A percentile compares a stretch with the other conserved stretches of the same genome.
These are phyloP conservation scores for Closterium sp. DNA, from an alignment of 139 green algal genomes.

Conservation along the genomic window DNA sequence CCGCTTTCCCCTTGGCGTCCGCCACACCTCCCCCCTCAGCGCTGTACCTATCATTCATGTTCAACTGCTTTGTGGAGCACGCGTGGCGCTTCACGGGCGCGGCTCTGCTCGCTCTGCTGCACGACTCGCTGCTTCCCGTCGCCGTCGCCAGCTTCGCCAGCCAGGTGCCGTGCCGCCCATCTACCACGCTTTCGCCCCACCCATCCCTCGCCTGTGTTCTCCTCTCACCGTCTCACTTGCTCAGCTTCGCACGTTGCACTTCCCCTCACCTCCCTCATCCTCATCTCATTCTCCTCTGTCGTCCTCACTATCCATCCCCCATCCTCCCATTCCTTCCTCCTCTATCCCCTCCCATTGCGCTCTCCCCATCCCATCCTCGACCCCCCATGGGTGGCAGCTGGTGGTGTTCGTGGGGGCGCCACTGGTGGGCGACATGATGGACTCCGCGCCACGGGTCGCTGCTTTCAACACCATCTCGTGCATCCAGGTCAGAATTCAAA, in stretches of 20 bases:
- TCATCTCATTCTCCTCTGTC: no score
- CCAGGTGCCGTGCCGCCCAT: conserved; percentile 30
- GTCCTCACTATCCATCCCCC: no score
- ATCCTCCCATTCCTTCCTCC: no score
- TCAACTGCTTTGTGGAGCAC: conserved; percentile 27
- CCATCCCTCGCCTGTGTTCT: no score
- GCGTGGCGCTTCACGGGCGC: conserved; percentile 27
- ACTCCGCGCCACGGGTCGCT: conserved; percentile 1
- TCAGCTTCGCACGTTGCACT: no score
- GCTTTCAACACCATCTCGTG: conserved; percentile 26
- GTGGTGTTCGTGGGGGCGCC: not conserved
- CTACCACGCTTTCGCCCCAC: not conserved
- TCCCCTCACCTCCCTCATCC: no score
- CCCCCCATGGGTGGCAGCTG: not conserved
- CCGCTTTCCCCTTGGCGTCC: not conserved
- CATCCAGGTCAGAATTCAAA: conserved; percentile 22
- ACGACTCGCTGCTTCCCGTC: conserved; percentile 36
- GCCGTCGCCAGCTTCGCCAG: conserved; percentile 38
- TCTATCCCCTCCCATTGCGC: no score
- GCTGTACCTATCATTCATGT: conserved; percentile 17
- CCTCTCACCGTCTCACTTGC: no score
- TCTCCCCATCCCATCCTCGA: no score
- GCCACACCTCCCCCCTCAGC: not conserved
- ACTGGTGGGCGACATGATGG: conserved; percentile 39
- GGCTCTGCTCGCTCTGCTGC: conserved; percentile 17